Conservation (phyloP, 169 alveolate species). For the Ichthyophthirius multifiliis region DNA sequence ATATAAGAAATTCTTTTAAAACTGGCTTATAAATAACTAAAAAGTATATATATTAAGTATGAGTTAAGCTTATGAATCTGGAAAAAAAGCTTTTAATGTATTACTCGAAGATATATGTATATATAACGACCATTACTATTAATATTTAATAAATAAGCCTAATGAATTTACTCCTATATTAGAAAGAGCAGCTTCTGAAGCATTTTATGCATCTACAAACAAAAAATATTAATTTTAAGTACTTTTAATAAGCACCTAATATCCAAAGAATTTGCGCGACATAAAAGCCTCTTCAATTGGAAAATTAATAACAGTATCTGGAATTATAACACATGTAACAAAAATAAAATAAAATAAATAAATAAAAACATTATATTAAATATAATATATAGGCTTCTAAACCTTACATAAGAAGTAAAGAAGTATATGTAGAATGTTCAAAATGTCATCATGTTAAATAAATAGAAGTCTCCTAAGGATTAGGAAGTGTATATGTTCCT, state of each 20-base stretch:
- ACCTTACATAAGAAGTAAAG: neutral
- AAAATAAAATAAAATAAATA: too few species aligned
- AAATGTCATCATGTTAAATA: slow-evolving; percentile 90
- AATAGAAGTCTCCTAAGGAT: slow-evolving; percentile 89
- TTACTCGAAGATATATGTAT: slow-evolving; percentile 71
- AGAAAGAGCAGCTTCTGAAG: slow-evolving; percentile 79
- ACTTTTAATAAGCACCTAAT: slow-evolving; percentile 63
- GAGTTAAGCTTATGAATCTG: neutral
- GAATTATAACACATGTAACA: slow-evolving; percentile 94
- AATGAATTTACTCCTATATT: slow-evolving; percentile 66
- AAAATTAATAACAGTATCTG: slow-evolving; percentile 93
- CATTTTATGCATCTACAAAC: slow-evolving; percentile 45
- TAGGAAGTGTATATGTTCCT: slow-evolving; percentile 59
- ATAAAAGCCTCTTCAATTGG: slow-evolving; percentile 80
- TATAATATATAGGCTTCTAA: neutral
- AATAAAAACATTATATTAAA: slow-evolving; percentile 83
- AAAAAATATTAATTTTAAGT: slow-evolving; percentile 74
- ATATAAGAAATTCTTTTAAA: neutral
- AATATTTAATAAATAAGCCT: slow-evolving; percentile 60
- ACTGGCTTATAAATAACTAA: neutral
- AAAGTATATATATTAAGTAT: neutral
- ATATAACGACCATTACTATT: slow-evolving; percentile 66
- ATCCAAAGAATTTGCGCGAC: slow-evolving; percentile 84
- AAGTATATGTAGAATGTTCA: slow-evolving; percentile 84
- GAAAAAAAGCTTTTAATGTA: slow-evolving; percentile 38